Evolutionary conservation across 495 filamentous ascomycete species (phyloP), one percentile per base, ranked within the genome.

Genomic region (Jackrogersella multiformis): DNA sequence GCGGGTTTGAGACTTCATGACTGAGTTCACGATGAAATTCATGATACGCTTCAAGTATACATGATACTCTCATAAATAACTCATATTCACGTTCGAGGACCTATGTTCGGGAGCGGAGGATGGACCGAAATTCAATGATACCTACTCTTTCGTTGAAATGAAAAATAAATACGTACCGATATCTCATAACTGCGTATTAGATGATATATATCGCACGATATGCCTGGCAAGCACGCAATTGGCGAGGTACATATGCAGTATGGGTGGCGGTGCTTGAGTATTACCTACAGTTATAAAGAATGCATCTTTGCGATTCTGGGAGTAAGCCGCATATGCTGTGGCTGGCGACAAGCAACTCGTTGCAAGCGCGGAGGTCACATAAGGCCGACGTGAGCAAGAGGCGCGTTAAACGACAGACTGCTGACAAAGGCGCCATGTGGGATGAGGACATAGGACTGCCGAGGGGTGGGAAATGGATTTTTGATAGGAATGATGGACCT

Each of bases 311-410:
- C 16, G 23, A 57, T 30, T 35, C 15, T 18, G 42, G 21, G 32
- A 56, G 57, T 67, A 67, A 57, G 56, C 64, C 18, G 28, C 57
- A 61, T 55, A 56, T 41, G 30, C 9, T 18, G 18, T 21, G n/a
- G 21, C 24, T 35, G 12, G 51, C 23, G 16, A 51, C 13, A 5
- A 20, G 15, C 18, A 42, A 36, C 28, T 39, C 13, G 10, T 38
- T 20, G 46, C 26, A 38, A 35, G 38, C 28, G 34, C 48, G 42
- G 24, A 36, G 16, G 48, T 56, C 42, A 48, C 30, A 49, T 34
- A 34, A 67, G 15, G n/a, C 36, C 54, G 56, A 45, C 42, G 30
- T 23, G n/a, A 26, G 35, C 48, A 56, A 48, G 44, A 15, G 41
- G 41, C 10, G 36, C 28, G 5, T 28, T 18, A 21, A 26, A 44